Evolutionary conservation across 495 filamentous ascomycete genomes (phyloP), one percentile per base, ranked within the genome.

Genomic region (Glutinoglossum americanum): DNA sequence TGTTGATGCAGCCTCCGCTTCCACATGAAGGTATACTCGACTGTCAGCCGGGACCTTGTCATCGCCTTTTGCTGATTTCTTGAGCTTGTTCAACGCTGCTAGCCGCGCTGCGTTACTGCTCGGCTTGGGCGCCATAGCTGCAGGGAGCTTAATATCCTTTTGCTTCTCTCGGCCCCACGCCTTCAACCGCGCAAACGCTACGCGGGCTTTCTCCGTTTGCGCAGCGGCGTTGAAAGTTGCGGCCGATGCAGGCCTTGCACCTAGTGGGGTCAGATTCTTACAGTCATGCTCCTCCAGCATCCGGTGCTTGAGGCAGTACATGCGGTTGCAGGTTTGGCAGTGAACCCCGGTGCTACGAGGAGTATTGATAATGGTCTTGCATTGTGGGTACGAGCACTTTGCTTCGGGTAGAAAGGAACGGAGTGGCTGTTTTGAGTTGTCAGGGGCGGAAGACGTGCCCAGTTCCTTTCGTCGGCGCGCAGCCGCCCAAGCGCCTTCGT

Each of bases 271-370:
- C 59, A 82, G 64, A 68, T 79, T 81, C 59, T 74, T 72, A 75
- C 92, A 98, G 69, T 89, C 79, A 73, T 98, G 92, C 61, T 87
- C 81, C 67, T 96, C 89, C 47, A 74, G 72, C 41, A 98, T 69
- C 5, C 92, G 84, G 70, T 98, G 92, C 62, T 87, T 84, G 55
- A 97, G 80, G 66, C 92, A 98, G 74, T 97, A 97, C 62, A 83
- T 73, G 59, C 84, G 73, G 63, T 85, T 86, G 67, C 92, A 98
- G 41, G 73, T 77, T 0, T 75, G 62, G 69, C 92, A 98, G 62
- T 84, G 83, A 1, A 94, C 86, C 55, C 79, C 87, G 1, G 87
- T 81, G 23, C 81, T 80, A 30, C 82, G 78, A 32, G 81, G 70
- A 0, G 88, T 95, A 61, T 92, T 83, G 69, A 98, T 81, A 26